Evolutionary conservation across 1,284 basidiomycete species (phyloP), one percentile per base, ranked within the genome.

Genomic region (Ceratobasidium sp.): DNA sequence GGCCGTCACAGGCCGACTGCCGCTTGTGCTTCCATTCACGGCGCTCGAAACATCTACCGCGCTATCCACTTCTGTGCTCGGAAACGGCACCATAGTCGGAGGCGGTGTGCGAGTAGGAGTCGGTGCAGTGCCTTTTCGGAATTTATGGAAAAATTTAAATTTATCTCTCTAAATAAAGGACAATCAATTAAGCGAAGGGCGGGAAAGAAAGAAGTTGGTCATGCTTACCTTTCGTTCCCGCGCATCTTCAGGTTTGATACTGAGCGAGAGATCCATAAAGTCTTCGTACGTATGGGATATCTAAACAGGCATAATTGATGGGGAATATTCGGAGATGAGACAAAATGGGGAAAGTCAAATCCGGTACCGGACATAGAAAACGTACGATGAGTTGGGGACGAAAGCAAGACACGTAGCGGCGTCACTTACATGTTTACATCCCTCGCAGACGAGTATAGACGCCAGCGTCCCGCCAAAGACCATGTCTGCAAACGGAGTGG

Each of bases 221-320:
- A 18, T 34, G 30, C 76, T 21, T 46, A 79, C 80, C 76, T 88
- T 93, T 69, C 87, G 83, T 74, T 85, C 85, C 67, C 84, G 84
- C 45, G 91, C 91, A 77, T 92, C 89, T 75, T 94, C 92, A 1
- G 90, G 87, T 79, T 92, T 91, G 78, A 96, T 90, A 77, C 90
- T 89, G 53, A 98, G 84, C 60, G 92, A 94, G 76, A 98, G 89
- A 80, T 97, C 96, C 79, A 92, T 91, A 80, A 98, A 98, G 78
- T 96, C 94, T 80, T 96, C 94, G 78, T 93, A 92, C 12, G 93
- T 96, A 76, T 94, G 90, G 3, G 94, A 96, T 65, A 96, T 86
- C 81, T 93, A 85, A 5, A 16, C 14, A 39, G 18, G n/a, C 32
- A 21, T 26, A 39, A 36, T n/a, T 45, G 16, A 21, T 23, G 41